Evolutionary conservation across 345 rosid species (phyloP).

Genomic region (Carallia pectinifolia): DNA sequence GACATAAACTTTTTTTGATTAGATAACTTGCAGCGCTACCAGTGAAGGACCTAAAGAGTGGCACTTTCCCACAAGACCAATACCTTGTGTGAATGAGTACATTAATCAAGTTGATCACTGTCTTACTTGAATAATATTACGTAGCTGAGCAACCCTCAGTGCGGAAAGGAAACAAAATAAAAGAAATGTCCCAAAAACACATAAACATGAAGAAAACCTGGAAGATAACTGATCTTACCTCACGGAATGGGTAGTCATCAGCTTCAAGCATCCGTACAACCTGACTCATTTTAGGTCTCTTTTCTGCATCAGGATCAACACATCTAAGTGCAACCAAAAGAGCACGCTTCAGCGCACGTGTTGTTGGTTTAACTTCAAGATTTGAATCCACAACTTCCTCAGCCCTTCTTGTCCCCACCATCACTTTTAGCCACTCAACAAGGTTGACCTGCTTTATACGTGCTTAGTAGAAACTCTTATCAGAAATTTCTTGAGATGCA

Average conservation of each 20-base stretch:
- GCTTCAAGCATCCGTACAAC: slow-evolving; percentile 86
- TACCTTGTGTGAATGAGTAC: too few relatives aligned
- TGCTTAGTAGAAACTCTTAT: slow-evolving; percentile 7
- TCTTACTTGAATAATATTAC: too few relatives aligned
- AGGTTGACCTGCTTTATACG: slow-evolving; percentile 67
- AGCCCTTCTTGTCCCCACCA: slow-evolving; percentile 91
- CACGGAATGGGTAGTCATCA: slow-evolving; percentile 71
- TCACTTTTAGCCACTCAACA: slow-evolving; percentile 93
- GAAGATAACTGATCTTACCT: slow-evolving; percentile 41
- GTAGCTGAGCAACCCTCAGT: too few relatives aligned
- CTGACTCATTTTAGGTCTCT: slow-evolving; percentile 94
- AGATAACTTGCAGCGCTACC: too few relatives aligned
- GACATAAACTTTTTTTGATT: too few relatives aligned
- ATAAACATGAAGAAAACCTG: background rate
- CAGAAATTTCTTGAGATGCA: background rate
- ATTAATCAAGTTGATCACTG: too few relatives aligned
- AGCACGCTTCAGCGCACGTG: slow-evolving; percentile 68
- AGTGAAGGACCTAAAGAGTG: too few relatives aligned
- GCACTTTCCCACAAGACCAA: too few relatives aligned
- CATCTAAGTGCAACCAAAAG: slow-evolving; percentile 84
- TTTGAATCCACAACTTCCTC: slow-evolving; percentile 88
- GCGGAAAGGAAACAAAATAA: too few relatives aligned
- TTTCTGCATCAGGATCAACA: slow-evolving; percentile 83
- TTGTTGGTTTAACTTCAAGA: slow-evolving; percentile 71
- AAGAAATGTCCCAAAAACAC: too few relatives aligned